A percentile compares a stretch with the other conserved stretches of the same genome.
phyloP scores from a whole-genome alignment of 306 rosid species.

The Vigna radiata region DNA sequence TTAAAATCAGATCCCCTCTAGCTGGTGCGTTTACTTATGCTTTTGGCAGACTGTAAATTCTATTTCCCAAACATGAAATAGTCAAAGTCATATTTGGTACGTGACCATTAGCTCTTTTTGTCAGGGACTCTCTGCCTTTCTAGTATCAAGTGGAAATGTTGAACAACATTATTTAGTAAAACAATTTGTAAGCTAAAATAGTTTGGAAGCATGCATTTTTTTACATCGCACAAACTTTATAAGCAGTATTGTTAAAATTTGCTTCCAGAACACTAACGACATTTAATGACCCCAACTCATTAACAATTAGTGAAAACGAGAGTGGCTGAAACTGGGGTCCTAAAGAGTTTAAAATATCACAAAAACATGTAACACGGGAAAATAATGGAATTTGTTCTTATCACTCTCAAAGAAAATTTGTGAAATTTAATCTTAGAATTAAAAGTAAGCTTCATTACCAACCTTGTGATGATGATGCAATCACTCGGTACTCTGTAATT shows the following conservation, averaged over 20 bases:
- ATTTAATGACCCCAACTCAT: not conserved
- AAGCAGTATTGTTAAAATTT: slow-evolving; percentile 4
- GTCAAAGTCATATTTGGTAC: slow-evolving; percentile 3
- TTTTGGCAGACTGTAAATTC: not conserved
- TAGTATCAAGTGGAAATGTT: slow-evolving; percentile 27
- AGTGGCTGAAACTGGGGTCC: slow-evolving; percentile 21
- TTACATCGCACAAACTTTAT: slow-evolving; percentile 7
- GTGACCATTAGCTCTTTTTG: slow-evolving; percentile 16
- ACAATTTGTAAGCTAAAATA: not conserved
- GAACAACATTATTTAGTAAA: slow-evolving; percentile 31
- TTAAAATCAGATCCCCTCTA: slow-evolving; percentile 3
- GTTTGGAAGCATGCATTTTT: slow-evolving; percentile 37
- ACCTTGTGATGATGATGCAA: slow-evolving; percentile 75
- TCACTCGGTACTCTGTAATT: slow-evolving; percentile 74
- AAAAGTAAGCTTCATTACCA: slow-evolving; percentile 45
- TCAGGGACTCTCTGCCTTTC: slow-evolving; percentile 6
- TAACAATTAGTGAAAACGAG: slow-evolving; percentile 18
- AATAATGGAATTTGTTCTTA: not conserved
- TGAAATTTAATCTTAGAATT: slow-evolving; percentile 30
- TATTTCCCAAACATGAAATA: slow-evolving; percentile 25
- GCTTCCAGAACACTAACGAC: slow-evolving; percentile 24
- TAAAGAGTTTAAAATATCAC: slow-evolving; percentile 29
- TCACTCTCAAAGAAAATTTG: not conserved
- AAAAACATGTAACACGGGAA: slow-evolving; percentile 9
- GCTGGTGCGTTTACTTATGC: slow-evolving; percentile 1